These are phyloP conservation scores for Puccinia coronata DNA, from an alignment of 1,284 basidiomycete species.

Conservation along the genomic window DNA sequence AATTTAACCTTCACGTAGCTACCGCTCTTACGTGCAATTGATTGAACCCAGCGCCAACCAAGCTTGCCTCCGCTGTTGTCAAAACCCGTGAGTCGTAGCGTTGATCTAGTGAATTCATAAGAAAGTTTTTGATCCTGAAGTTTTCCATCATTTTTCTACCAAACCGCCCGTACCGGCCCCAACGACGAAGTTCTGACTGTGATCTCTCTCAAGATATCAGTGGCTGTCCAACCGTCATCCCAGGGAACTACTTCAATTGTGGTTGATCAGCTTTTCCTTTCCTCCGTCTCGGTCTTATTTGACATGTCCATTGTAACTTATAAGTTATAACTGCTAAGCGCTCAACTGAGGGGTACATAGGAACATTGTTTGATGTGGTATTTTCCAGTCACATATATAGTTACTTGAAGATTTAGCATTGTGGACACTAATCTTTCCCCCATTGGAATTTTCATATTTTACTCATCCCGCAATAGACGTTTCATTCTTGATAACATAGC, in stretches of 20 bases:
- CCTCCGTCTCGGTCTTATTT: neutral
- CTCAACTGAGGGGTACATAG: no score
- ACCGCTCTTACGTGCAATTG: conserved; percentile 56
- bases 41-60: conserved; percentile 55
- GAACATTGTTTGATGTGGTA: no score
- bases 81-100: conserved; percentile 50
- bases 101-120: neutral
- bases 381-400: no score
- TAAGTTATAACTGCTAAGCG: no score
- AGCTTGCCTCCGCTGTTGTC: conserved; percentile 57
- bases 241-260: conserved; percentile 49
- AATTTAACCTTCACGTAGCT: conserved; percentile 50
- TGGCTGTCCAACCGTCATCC: conserved; percentile 53
- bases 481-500: no score
- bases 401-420: no score
- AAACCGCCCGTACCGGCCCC: no score
- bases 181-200: conserved; percentile 49
- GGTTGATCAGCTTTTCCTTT: conserved; percentile 3
- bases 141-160: neutral
- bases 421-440: no score
- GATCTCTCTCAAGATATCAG: conserved; percentile 51
- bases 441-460: no score
- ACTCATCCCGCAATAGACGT: no score
- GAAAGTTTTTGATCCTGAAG: neutral
- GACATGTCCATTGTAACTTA: neutral